Evolutionary conservation across 164 flowering plant species (phyloP).

Genomic region (Macadamia tetraphylla): DNA sequence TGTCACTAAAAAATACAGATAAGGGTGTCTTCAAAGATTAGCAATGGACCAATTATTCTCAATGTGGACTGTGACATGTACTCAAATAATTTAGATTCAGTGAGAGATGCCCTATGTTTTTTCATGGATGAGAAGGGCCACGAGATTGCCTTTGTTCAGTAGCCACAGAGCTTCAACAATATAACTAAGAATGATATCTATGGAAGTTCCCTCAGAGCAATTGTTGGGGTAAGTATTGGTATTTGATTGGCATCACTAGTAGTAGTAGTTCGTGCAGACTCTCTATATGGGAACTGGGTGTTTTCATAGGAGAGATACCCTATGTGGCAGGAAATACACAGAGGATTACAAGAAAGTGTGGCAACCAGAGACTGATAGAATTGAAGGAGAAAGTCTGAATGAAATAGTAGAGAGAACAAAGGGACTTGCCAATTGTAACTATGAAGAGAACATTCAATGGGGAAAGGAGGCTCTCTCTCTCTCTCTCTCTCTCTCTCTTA

Average conservation of each 20-base stretch:
- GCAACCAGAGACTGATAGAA: constrained; percentile 1
- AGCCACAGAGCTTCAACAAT: constrained; percentile 26
- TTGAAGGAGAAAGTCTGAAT: constrained; percentile 9
- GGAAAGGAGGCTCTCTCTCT: constrained; percentile 32
- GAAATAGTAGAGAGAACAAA: constrained; percentile 24
- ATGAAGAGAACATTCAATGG: constrained; percentile 33
- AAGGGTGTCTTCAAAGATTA: constrained; percentile 33
- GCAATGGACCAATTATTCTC: constrained; percentile 28
- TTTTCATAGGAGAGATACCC: constrained; percentile 32
- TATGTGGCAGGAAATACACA: constrained; percentile 22
- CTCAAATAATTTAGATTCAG: constrained; percentile 29
- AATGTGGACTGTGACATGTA: constrained; percentile 42
- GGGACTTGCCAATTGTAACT: constrained; percentile 25
- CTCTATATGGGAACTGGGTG: constrained; percentile 35
- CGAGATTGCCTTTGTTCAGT: constrained; percentile 32
- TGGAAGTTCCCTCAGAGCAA: not conserved
- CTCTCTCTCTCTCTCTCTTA: constrained; percentile 6
- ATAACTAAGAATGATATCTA: constrained; percentile 24
- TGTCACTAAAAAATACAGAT: constrained; percentile 12
- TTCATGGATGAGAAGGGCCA: constrained; percentile 35
- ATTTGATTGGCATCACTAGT: not conserved
- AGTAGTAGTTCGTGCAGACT: not conserved
- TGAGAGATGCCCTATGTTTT: constrained; percentile 34
- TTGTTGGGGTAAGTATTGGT: constrained; percentile 9
- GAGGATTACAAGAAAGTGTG: constrained; percentile 11